Evolutionary conservation across 2,329 filamentous ascomycete genomes (phyloP).

Genomic region (Penicillium capsulatum): DNA sequence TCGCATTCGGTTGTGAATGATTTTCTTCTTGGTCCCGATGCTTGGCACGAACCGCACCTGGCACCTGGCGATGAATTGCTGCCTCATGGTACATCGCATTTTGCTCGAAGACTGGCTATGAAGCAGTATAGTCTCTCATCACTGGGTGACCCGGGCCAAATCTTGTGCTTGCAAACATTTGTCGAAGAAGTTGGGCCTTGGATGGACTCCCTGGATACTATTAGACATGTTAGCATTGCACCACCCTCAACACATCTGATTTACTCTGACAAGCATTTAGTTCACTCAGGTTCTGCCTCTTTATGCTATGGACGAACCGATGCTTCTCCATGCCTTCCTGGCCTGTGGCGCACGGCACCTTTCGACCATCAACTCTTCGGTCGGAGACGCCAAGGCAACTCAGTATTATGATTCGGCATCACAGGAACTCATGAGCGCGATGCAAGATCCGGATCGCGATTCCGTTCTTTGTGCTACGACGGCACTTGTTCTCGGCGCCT

Average conservation of each 20-base stretch:
- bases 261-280: conserved; percentile 29
- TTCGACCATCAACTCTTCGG: conserved; percentile 64
- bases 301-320: conserved; percentile 73
- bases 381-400: conserved; percentile 70
- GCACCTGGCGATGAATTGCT: conserved; percentile 23
- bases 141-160: conserved; percentile 70
- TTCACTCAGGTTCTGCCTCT: conserved; percentile 83
- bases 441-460: conserved; percentile 82
- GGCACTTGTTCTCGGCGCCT: conserved; percentile 83
- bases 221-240: conserved; percentile 60
- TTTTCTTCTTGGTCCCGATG: conserved; percentile 26
- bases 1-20: conserved; percentile 33
- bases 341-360: conserved; percentile 84
- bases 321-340: conserved; percentile 83
- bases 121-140: conserved; percentile 55
- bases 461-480: conserved; percentile 80
- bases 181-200: conserved; percentile 84
- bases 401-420: conserved; percentile 85
- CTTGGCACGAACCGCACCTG: conserved; percentile 23
- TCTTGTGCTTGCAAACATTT: conserved; percentile 87
- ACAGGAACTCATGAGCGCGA: conserved; percentile 66
- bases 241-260: background rate
- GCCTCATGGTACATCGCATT: conserved; percentile 29
- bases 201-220: conserved; percentile 88
- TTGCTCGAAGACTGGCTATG: conserved; percentile 38